Percentiles rank a stretch among this genome's conserved stretches.
These are phyloP conservation scores for Saccharomyces hybrid DNA, from an alignment of 1,139 yeast genomes.

Conservation along the genomic window DNA sequence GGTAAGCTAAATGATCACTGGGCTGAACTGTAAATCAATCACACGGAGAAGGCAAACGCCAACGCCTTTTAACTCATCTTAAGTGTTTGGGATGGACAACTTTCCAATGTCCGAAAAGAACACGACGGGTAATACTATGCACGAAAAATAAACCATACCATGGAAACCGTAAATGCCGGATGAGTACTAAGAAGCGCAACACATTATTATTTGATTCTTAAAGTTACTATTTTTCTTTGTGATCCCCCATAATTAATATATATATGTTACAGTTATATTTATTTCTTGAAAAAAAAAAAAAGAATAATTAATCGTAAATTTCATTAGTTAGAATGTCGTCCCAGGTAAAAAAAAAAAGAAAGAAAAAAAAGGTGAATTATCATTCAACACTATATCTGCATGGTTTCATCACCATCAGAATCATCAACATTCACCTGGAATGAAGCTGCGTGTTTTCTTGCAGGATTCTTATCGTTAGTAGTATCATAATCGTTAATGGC, in stretches of 20 bases:
- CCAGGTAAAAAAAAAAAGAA: background rate
- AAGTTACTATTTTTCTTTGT: background rate
- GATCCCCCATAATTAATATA: background rate
- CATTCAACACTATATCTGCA: background rate
- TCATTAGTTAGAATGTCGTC: background rate
- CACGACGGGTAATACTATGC: background rate
- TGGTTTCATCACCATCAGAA: background rate
- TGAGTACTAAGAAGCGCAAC: background rate
- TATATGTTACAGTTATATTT: background rate
- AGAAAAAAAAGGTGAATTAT: background rate
- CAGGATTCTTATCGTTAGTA: background rate
- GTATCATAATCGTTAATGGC: background rate
- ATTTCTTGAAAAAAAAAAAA: background rate
- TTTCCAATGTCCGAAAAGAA: background rate
- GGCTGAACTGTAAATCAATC: background rate
- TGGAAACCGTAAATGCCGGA: background rate
- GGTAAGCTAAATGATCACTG: background rate
- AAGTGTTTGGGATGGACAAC: background rate
- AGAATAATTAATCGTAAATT: background rate
- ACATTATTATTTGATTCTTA: background rate
- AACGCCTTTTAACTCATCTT: background rate
- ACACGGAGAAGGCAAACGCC: background rate
- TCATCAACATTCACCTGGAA: slow-evolving; percentile 5
- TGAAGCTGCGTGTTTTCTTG: slow-evolving; percentile 1
- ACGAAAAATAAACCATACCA: background rate